Base-by-base conservation (phyloP, 1,284 basidiomycete species). In the Athelia psychrophila region DNA sequence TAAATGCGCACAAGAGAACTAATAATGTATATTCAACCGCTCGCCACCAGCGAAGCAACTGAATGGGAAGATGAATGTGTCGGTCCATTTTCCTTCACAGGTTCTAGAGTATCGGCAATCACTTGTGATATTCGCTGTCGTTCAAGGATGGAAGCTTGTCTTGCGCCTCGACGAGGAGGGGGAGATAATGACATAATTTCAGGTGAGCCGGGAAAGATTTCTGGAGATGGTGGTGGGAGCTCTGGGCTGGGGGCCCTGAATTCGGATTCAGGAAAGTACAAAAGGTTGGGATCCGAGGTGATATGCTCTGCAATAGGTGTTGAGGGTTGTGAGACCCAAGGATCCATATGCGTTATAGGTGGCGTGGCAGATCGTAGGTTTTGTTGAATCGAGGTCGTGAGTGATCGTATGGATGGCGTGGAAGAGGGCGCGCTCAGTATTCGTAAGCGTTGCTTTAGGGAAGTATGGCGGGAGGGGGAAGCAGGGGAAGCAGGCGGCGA, bases 261-360 rank as follows among this genome's bases (percentile, higher is more conserved):
- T 80, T 69, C 53, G 78, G 73, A 25, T 85, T n/a, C 16, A 5
- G 38, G 68, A 58, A 86, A 86, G 61, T 77, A 80, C 20, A 78
- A 75, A 56, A 86, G 80, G 49, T 82, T 76, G 60, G 76, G 79
- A 47, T 74, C 63, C 50, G 73, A 76, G 25, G 67, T 67, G 52
- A 85, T 86, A 51, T 78, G 84, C 59, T 83, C 82, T 20, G 79
- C 81, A 33, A 84, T 80, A 20, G 76, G 81, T 15, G 76, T 72
- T 2, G 67, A 61, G 24, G 74, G 66, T n/a, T 66, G 56, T 2
- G 71, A 67, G 27, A 63, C 52, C 48, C 51, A 53, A 32, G 48
- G 51, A 25, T 62, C 27, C 50, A 55, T 25, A 45, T 56, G 44
- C 59, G 57, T 44, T 57, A 40, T 44, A 45, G 45, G 47, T 25